Conservation (phyloP, 129 eudicot species). For the Deinandra increscens region DNA sequence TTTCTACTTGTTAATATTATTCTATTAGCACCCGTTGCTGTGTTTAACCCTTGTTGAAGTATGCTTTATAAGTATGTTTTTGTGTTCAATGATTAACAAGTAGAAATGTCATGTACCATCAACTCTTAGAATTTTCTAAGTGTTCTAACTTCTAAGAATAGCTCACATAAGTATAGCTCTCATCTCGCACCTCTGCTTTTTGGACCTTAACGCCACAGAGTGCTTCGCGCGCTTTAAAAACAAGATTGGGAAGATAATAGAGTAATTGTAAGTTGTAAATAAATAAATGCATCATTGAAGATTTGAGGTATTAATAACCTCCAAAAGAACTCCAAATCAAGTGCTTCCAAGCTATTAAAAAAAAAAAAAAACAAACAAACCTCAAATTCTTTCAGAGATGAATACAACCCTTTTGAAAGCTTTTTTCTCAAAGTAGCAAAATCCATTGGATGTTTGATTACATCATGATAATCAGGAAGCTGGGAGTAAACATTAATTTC, state of each 20-base stretch:
- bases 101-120: too few species aligned
- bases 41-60: too few species aligned
- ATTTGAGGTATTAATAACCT: not conserved
- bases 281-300: constrained; percentile 5
- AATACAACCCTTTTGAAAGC: constrained; percentile 67
- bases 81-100: too few species aligned
- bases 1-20: too few species aligned
- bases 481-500: constrained; percentile 32
- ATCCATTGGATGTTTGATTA: constrained; percentile 92
- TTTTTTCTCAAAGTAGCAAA: constrained; percentile 83
- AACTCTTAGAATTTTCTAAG: too few species aligned
- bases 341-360: not conserved
- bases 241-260: not conserved
- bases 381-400: constrained; percentile 78
- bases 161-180: too few species aligned
- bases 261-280: not conserved
- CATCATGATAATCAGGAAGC: constrained; percentile 97
- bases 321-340: constrained; percentile 3
- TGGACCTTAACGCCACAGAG: too few species aligned
- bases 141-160: too few species aligned
- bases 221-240: too few species aligned
- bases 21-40: too few species aligned
- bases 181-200: too few species aligned
- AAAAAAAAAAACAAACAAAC: constrained; percentile 39
- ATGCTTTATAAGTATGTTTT: too few species aligned